Base-by-base conservation (phyloP, 306 rosid species). In the Abrus precatorius region DNA sequence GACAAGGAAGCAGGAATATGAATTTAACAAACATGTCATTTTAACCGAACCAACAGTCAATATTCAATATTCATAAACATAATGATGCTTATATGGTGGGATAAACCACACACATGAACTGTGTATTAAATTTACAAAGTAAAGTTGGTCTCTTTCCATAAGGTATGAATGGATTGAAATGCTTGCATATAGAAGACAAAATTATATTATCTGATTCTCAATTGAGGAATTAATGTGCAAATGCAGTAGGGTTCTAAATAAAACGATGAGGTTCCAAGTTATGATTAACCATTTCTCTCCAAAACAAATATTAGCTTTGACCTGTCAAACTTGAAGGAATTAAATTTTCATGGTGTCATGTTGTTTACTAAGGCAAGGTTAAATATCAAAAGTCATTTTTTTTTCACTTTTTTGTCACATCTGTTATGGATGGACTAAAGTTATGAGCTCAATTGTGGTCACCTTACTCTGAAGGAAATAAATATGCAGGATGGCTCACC, bases 1-100 rank as follows among this genome's bases (percentile, higher is more conserved):
- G 9, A 72, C 7, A 72, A 52, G 68, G 60, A 80, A 80, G 65
- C n/a, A 52, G 3, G 60, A 59, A 80, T 72, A 63, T 52, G 59
- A 54, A 55, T 32, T 30, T 55, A 68, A 65, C 48, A 68, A 55
- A 78, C 59, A 43, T 28, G 33, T 38, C 41, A 28, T 50, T 64
- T 77, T 40, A 6, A 68, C 36, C 61, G 30, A 77, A 36, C 54
- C 73, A 65, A 44, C 60, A 64, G 20, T 63, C 60, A 80, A 50
- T 71, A 79, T 12, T 57, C 71, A 79, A 14, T 14, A 33, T 34
- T 48, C 70, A 32, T 12, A 60, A 10, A 13, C 30, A 29, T 27
- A 59, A 6, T 56, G 41, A 59, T 44, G 57, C 33, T 61, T n/a
- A 32, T 48, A 30, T 32, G 49, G 75, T 50, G 48, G 32, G n/a